phyloP scores from a whole-genome alignment of 176 grass and related monocot genomes.

The Musa itinerans region DNA sequence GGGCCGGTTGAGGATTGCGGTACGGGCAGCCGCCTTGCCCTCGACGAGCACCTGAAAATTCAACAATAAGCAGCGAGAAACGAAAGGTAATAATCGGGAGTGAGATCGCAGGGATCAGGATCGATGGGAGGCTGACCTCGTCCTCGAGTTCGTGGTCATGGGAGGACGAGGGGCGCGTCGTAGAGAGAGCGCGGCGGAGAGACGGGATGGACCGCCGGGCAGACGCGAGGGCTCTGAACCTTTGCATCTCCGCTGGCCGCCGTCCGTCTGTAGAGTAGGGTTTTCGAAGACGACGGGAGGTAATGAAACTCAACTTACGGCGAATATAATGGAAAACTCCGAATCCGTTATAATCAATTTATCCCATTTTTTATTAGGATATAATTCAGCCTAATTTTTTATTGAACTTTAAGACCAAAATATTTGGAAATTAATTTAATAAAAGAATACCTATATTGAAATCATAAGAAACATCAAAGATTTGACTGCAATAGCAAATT shows the following conservation, averaged over 20 bases:
- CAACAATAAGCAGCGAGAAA: neutral
- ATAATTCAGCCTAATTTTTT: no score
- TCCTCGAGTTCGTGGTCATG: slow-evolving; percentile 30
- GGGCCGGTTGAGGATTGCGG: slow-evolving; percentile 74
- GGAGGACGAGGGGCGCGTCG: neutral
- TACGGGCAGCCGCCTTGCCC: slow-evolving; percentile 61
- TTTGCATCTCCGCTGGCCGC: neutral
- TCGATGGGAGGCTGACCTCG: slow-evolving; percentile 27
- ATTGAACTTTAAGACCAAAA: no score
- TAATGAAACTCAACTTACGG: no score
- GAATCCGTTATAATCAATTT: no score
- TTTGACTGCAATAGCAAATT: no score
- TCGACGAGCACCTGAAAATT: slow-evolving; percentile 60
- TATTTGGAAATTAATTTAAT: no score
- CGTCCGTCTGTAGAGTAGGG: no score
- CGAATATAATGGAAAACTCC: no score
- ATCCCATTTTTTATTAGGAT: no score
- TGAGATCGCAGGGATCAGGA: neutral
- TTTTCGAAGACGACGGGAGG: no score
- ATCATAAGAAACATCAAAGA: no score
- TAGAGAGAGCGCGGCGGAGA: neutral
- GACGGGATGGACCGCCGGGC: slow-evolving; percentile 5
- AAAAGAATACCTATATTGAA: no score
- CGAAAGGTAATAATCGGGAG: neutral
- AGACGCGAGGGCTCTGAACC: neutral